Percentiles rank a stretch among this genome's conserved stretches.
Conservation (phyloP, 192 early-diverging fungal species). For the Coemansia sp. region DNA sequence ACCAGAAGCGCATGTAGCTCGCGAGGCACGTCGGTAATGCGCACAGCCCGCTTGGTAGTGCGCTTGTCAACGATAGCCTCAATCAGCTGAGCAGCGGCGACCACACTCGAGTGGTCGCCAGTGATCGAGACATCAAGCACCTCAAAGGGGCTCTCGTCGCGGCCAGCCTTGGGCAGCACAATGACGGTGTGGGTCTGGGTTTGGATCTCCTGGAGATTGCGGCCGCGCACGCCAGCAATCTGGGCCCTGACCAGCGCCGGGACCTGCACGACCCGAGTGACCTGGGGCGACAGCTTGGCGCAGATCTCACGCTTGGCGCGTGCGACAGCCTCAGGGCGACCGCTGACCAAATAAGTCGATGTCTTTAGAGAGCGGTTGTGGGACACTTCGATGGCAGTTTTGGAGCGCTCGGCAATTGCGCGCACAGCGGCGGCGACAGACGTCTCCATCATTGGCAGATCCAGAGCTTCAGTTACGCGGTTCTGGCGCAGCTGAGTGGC, state of each 20-base stretch:
- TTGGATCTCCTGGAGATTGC: conserved; percentile 74
- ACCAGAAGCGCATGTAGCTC: conserved; percentile 82
- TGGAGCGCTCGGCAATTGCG: conserved; percentile 63
- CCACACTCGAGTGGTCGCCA: conserved; percentile 81
- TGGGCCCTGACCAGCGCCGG: conserved; percentile 79
- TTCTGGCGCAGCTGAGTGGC: conserved; percentile 42
- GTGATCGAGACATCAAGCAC: conserved; percentile 65
- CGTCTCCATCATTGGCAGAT: conserved; percentile 45
- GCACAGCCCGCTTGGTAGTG: conserved; percentile 68
- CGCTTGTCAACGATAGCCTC: conserved; percentile 73
- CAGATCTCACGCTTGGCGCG: conserved; percentile 78
- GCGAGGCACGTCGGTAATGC: conserved; percentile 67
- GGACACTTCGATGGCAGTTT: conserved; percentile 82
- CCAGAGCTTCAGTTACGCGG: conserved; percentile 59
- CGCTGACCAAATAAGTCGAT: conserved; percentile 82
- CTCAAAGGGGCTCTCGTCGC: conserved; percentile 63
- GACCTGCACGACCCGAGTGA: conserved; percentile 61
- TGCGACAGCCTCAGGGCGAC: conserved; percentile 74
- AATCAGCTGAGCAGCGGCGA: conserved; percentile 82
- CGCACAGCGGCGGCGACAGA: conserved; percentile 60
- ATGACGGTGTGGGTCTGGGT: conserved; percentile 73
- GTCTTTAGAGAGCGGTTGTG: conserved; percentile 68
- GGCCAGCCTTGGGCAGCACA: conserved; percentile 57
- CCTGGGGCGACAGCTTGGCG: conserved; percentile 67
- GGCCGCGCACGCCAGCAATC: conserved; percentile 81